Conservation (phyloP, 495 filamentous ascomycete genomes). For the Apiosordaria backusii region DNA sequence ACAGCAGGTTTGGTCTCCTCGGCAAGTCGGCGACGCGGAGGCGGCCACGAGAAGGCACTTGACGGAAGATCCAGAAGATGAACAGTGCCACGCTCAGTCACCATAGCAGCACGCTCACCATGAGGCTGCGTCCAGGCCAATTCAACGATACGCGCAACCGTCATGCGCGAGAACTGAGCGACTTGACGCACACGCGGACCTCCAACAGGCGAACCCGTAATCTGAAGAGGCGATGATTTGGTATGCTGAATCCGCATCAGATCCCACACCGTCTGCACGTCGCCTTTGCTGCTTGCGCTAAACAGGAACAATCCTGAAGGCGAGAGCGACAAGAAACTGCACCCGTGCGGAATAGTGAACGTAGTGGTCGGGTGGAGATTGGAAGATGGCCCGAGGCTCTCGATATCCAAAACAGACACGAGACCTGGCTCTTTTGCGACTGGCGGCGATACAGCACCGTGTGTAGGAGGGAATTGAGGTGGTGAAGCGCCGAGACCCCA, state of each 20-base stretch:
- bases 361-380: slow-evolving; percentile 65
- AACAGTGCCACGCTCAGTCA: slow-evolving; percentile 89
- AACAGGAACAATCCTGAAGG: slow-evolving; percentile 80
- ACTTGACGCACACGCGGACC: slow-evolving; percentile 67
- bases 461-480: slow-evolving; percentile 71
- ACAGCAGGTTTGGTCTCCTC: slow-evolving; percentile 39
- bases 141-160: slow-evolving; percentile 83
- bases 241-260: slow-evolving; percentile 67
- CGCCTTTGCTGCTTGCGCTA: slow-evolving; percentile 87
- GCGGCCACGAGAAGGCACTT: slow-evolving; percentile 84
- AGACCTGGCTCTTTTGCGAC: slow-evolving; percentile 65
- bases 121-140: slow-evolving; percentile 81
- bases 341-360: slow-evolving; percentile 77
- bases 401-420: slow-evolving; percentile 81
- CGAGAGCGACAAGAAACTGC: slow-evolving; percentile 86
- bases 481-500: slow-evolving; percentile 40
- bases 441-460: slow-evolving; percentile 52
- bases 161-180: slow-evolving; percentile 83
- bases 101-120: slow-evolving; percentile 75
- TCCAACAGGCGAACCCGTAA: slow-evolving; percentile 29
- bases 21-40: slow-evolving; percentile 60
- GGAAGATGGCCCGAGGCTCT: slow-evolving; percentile 49
- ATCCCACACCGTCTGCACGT: slow-evolving; percentile 91
- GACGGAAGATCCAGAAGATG: slow-evolving; percentile 85
- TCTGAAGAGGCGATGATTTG: slow-evolving; percentile 50